phyloP scores from a whole-genome alignment of 768 basidiomycete genomes.

The Gloeophyllum trabeum region DNA sequence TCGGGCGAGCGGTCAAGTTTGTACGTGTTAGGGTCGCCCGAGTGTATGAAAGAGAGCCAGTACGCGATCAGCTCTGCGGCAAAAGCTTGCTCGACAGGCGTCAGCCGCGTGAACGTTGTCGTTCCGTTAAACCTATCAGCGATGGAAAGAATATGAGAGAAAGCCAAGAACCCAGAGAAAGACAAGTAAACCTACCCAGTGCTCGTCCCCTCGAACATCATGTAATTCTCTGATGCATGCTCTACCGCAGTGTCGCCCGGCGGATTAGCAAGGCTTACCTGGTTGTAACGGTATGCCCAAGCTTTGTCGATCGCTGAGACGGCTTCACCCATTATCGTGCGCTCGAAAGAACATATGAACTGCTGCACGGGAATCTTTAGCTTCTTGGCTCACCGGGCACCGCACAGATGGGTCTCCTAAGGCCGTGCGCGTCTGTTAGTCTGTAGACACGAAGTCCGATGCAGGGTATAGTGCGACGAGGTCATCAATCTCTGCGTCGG shows the following conservation, averaged over 20 bases:
- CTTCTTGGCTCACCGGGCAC: slow-evolving; percentile 34
- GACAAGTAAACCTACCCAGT: slow-evolving; percentile 33
- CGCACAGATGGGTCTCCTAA: slow-evolving; percentile 39
- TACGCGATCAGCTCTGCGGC: slow-evolving; percentile 51
- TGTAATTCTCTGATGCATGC: slow-evolving; percentile 56
- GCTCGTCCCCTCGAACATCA: slow-evolving; percentile 52
- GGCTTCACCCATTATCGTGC: slow-evolving; percentile 32
- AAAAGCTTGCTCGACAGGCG: slow-evolving; percentile 35
- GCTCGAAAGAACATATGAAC: slow-evolving; percentile 14
- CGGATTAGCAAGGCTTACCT: slow-evolving; percentile 32
- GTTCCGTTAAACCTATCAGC: slow-evolving; percentile 40
- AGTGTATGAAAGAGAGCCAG: slow-evolving; percentile 55
- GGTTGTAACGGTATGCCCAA: slow-evolving; percentile 53
- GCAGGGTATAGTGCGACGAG: slow-evolving; percentile 30
- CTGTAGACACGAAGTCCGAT: slow-evolving; percentile 28
- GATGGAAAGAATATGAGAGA: too few relatives aligned
- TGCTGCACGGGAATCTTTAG: not conserved
- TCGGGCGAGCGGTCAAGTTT: slow-evolving; percentile 38
- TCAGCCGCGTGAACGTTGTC: slow-evolving; percentile 33
- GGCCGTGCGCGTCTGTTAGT: slow-evolving; percentile 29
- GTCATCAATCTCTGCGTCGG: slow-evolving; percentile 24
- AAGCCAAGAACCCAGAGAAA: too few relatives aligned
- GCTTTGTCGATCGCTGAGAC: slow-evolving; percentile 22
- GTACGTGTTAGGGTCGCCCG: slow-evolving; percentile 42
- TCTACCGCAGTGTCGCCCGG: slow-evolving; percentile 18